Conservation (phyloP, 2,329 filamentous ascomycete genomes). For the Aschersonia sp. region DNA sequence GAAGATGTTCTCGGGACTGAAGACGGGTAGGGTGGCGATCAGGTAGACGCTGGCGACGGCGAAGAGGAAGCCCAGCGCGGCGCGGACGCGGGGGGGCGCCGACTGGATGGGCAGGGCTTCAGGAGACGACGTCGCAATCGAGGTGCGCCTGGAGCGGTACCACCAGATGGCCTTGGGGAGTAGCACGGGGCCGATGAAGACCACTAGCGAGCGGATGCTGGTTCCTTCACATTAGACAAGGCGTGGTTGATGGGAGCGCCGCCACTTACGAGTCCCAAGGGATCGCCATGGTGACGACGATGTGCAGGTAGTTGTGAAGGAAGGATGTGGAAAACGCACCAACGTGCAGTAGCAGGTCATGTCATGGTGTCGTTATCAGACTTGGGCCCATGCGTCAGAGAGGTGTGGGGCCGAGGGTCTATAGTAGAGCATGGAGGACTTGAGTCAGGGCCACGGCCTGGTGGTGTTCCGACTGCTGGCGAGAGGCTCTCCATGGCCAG, state of each 20-base stretch:
- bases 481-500: too few relatives aligned
- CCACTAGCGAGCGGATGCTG: conserved; percentile 38
- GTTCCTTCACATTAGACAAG: conserved; percentile 1
- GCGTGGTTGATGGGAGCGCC: not conserved
- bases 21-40: conserved; percentile 48
- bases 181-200: conserved; percentile 58
- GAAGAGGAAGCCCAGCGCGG: conserved; percentile 47
- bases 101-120: conserved; percentile 36
- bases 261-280: conserved; percentile 6
- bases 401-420: too few relatives aligned
- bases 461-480: too few relatives aligned
- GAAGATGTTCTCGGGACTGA: conserved; percentile 75
- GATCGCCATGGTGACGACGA: conserved; percentile 5
- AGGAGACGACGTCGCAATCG: not conserved
- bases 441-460: too few relatives aligned
- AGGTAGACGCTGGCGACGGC: conserved; percentile 28
- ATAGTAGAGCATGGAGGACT: too few relatives aligned
- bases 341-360: too few relatives aligned
- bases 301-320: not conserved
- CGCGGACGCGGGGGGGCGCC: conserved; percentile 35
- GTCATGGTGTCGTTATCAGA: too few relatives aligned
- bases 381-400: too few relatives aligned
- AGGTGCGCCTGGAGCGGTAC: conserved; percentile 35
- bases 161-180: conserved; percentile 50
- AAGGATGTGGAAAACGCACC: too few relatives aligned